Base-by-base conservation (phyloP, 495 filamentous ascomycete genomes). In the Penicillium egyptiacum region DNA sequence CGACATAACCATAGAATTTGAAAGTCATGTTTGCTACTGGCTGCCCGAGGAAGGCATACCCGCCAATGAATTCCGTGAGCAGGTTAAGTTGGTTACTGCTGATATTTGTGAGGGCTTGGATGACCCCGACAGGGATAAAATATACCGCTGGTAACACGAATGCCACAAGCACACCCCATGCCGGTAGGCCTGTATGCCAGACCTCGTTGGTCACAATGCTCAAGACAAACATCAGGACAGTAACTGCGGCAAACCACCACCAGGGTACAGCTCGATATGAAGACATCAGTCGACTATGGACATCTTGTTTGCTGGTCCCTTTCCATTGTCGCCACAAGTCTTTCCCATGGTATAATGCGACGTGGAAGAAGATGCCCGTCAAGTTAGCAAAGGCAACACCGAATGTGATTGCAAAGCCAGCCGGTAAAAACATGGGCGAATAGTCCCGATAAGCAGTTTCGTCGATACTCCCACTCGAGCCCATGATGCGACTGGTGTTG, bases 1-100 rank as follows among this genome's bases (percentile, higher is more conserved):
- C 87, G 59, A 88, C 86, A 63, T 86, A 90, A 40, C 86, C 86
- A 57, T 87, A 88, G 16, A 86, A 88, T 68, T 90, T 89, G 74
- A 90, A 90, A 60, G 88, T 75, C 86, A 89, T 89, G 39, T 88
- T 77, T 0, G 83, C 87, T 14, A 89, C 57, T 0, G 87, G 86
- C 23, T 79, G 67, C 3, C 87, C 87, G 2, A 86, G 81, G 55
- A 87, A 85, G 22, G 87, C 86, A 66, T 89, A 89, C 0, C 87
- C 87, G 30, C 81, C 85, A 47, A 91, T 75, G 57, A 89, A 89
- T 69, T 89, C 87, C 4, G 87, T 88, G 44, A 89, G 67, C 20
- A 89, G 76, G 53, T 88, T 88, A 25, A 88, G 66, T 59, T 77
- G 71, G 25, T 86, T 86, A 52, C 87, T 86, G 59, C 83, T 81